Evolutionary conservation across 2,329 filamentous ascomycete species (phyloP).

Genomic region (Penicillium sp.): DNA sequence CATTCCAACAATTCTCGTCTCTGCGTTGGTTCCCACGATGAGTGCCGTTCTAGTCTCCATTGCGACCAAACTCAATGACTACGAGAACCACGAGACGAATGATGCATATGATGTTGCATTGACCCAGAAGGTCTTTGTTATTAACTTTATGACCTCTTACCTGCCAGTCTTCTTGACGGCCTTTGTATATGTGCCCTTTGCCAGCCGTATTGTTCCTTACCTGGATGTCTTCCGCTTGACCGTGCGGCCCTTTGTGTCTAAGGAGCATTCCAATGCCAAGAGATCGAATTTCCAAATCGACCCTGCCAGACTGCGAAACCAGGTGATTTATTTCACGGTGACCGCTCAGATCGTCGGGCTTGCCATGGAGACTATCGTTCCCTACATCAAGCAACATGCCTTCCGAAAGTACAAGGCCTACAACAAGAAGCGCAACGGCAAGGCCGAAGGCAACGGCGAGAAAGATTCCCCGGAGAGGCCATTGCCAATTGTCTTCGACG

Average conservation of each 20-base stretch:
- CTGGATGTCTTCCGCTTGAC: constrained; percentile 82
- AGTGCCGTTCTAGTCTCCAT: constrained; percentile 77
- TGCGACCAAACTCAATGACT: constrained; percentile 75
- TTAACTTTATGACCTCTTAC: constrained; percentile 97
- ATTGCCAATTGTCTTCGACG: constrained; percentile 55
- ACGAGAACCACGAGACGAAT: constrained; percentile 90
- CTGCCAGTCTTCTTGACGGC: constrained; percentile 85
- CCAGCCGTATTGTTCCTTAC: constrained; percentile 79
- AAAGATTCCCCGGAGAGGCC: constrained; percentile 21
- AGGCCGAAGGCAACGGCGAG: constrained; percentile 21
- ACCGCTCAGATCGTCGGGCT: constrained; percentile 93
- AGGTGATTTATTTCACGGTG: constrained; percentile 96
- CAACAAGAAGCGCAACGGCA: constrained; percentile 29
- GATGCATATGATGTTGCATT: constrained; percentile 80
- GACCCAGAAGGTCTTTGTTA: constrained; percentile 91
- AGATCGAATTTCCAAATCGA: constrained; percentile 75
- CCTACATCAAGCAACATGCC: constrained; percentile 77
- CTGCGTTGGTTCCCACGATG: constrained; percentile 76
- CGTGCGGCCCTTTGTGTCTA: constrained; percentile 72
- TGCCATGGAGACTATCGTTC: constrained; percentile 80
- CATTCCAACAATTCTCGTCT: constrained; percentile 83
- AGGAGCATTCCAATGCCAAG: constrained; percentile 66
- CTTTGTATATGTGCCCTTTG: constrained; percentile 94
- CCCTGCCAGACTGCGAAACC: constrained; percentile 76
- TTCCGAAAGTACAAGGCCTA: constrained; percentile 66